phyloP scores from a whole-genome alignment of 208 protist species.

The Zelonia costaricensis region DNA sequence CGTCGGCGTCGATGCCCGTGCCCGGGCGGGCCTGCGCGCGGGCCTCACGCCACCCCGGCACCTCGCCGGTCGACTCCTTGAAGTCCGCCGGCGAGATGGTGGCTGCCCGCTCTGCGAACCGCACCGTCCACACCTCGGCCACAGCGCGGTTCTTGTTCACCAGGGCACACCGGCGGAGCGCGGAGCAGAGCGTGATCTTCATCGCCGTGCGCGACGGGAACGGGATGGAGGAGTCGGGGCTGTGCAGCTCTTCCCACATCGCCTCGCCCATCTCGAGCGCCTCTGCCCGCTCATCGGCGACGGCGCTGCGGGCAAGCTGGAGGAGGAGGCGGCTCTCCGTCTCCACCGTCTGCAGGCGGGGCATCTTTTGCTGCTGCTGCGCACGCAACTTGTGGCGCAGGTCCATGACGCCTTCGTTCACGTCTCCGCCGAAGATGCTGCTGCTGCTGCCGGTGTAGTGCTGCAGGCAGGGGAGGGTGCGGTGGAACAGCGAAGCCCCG shows the following conservation, averaged over 20 bases:
- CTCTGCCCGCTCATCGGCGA: conserved; percentile 57
- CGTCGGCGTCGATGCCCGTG: conserved; percentile 68
- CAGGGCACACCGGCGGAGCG: conserved; percentile 81
- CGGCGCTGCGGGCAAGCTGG: conserved; percentile 53
- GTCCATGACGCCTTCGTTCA: conserved; percentile 21
- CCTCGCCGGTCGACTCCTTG: conserved; percentile 21
- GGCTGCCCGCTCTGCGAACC: conserved; percentile 60
- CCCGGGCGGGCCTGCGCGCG: conserved; percentile 35
- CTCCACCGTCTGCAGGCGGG: conserved; percentile 48
- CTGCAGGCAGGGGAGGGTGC: conserved; percentile 5
- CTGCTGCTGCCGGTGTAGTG: too few species aligned
- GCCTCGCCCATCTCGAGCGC: conserved; percentile 63
- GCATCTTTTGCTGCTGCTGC: conserved; percentile 27
- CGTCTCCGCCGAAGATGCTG: too few species aligned
- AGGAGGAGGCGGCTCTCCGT: conserved; percentile 68
- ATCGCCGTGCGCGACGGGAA: conserved; percentile 59
- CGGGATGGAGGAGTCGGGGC: conserved; percentile 42
- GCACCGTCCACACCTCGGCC: conserved; percentile 73
- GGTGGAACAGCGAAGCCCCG: not conserved
- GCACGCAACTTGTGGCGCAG: conserved; percentile 29
- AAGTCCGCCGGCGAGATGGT: conserved; percentile 63
- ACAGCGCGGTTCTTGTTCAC: conserved; percentile 30
- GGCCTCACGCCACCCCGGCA: conserved; percentile 35
- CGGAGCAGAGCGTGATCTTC: conserved; percentile 64
- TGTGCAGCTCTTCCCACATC: conserved; percentile 70